Conservation (phyloP, 139 green algal genomes). For the Coccomyxa sp. region DNA sequence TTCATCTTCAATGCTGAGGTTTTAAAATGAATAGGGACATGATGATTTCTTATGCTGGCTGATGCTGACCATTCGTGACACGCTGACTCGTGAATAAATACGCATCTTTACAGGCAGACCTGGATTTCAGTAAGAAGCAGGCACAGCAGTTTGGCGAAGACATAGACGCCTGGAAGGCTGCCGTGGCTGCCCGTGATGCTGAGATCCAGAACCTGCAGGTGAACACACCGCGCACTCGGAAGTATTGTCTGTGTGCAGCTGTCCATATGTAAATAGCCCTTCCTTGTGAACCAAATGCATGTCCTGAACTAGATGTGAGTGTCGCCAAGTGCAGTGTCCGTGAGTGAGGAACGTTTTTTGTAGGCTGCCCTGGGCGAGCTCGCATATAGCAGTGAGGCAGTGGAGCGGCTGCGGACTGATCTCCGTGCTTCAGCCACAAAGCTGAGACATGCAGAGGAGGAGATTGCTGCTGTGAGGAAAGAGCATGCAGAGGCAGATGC, state of each 20-base stretch:
- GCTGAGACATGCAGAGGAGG: constrained; percentile 17
- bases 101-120: too few species aligned
- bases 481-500: background rate
- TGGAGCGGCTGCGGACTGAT: constrained; percentile 37
- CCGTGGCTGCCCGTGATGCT: constrained; percentile 30
- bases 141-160: constrained; percentile 15
- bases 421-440: background rate
- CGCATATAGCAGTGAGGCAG: constrained; percentile 50
- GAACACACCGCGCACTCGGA: too few species aligned
- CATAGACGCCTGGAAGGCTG: constrained; percentile 30
- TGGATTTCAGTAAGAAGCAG: background rate
- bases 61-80: constrained; percentile 5
- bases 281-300: background rate
- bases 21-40: background rate
- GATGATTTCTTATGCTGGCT: background rate
- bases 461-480: constrained; percentile 6
- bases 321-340: too few species aligned
- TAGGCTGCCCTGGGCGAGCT: constrained; percentile 55
- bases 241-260: background rate
- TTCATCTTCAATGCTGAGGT: too few species aligned
- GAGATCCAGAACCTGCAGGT: constrained; percentile 49
- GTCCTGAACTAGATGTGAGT: too few species aligned
- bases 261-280: background rate
- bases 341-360: background rate
- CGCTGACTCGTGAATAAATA: too few species aligned